These are phyloP conservation scores for Chrysoporthe puriensis DNA, from an alignment of 2,329 filamentous ascomycete genomes.

Conservation along the genomic window DNA sequence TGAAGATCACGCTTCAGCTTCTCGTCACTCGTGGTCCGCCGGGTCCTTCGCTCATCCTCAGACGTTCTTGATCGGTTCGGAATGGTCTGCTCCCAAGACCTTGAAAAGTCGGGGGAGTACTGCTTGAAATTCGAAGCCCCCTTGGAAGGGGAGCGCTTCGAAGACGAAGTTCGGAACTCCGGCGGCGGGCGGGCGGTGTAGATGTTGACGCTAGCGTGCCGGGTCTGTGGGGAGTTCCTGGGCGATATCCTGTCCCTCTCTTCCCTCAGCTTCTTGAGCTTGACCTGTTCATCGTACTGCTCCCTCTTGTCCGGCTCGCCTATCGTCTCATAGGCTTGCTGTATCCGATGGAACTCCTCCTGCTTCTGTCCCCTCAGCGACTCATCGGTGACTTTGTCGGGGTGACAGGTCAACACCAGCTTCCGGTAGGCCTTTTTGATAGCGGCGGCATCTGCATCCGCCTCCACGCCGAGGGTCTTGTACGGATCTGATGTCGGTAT, in stretches of 20 bases:
- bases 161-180: constrained; percentile 36
- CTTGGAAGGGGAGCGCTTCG: constrained; percentile 34
- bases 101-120: constrained; percentile 35
- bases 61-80: constrained; percentile 39
- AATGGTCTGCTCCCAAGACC: constrained; percentile 55
- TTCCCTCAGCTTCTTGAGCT: constrained; percentile 67
- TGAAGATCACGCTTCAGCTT: constrained; percentile 34
- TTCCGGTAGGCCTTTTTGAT: constrained; percentile 85
- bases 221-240: constrained; percentile 44
- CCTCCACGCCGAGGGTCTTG: constrained; percentile 72
- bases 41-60: constrained; percentile 47
- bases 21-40: constrained; percentile 53
- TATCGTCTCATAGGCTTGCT: constrained; percentile 90
- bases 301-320: constrained; percentile 73
- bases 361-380: constrained; percentile 76
- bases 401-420: constrained; percentile 84
- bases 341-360: constrained; percentile 88
- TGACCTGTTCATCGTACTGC: constrained; percentile 78
- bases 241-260: constrained; percentile 48
- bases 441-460: constrained; percentile 68
- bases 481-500: constrained; percentile 75
- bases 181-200: constrained; percentile 54
- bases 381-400: constrained; percentile 85
- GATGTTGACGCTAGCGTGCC: constrained; percentile 49
- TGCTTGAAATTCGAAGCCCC: constrained; percentile 39